These are phyloP conservation scores for Coemansia aciculifera DNA, from an alignment of 192 early-diverging fungal genomes.

Conservation along the genomic window DNA sequence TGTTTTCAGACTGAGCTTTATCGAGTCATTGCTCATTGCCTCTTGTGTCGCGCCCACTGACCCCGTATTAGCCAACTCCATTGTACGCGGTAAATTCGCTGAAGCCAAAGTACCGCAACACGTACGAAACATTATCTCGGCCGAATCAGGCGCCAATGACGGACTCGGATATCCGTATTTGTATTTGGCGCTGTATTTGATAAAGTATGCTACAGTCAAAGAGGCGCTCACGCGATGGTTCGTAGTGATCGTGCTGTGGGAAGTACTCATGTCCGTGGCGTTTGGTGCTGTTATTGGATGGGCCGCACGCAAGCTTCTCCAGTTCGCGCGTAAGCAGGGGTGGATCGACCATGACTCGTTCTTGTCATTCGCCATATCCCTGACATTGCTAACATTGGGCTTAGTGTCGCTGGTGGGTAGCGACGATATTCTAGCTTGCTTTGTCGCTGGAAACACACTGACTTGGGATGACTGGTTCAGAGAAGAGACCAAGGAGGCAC, in stretches of 20 bases:
- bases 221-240: constrained; percentile 71
- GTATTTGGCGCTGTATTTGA: constrained; percentile 67
- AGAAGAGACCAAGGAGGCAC: constrained; percentile 72
- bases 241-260: constrained; percentile 67
- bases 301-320: constrained; percentile 63
- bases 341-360: constrained; percentile 86
- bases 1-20: constrained; percentile 53
- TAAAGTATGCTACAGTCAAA: constrained; percentile 43
- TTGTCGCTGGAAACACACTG: constrained; percentile 70
- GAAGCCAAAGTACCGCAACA: constrained; percentile 80
- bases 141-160: constrained; percentile 83
- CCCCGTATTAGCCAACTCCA: constrained; percentile 88
- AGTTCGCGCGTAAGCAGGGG: constrained; percentile 60
- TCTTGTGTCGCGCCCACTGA: constrained; percentile 87
- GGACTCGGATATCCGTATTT: constrained; percentile 79
- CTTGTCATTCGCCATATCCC: constrained; percentile 73
- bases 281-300: constrained; percentile 72
- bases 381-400: constrained; percentile 68
- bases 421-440: constrained; percentile 72
- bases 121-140: constrained; percentile 68
- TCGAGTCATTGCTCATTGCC: constrained; percentile 73
- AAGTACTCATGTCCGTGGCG: constrained; percentile 67
- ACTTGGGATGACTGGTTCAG: constrained; percentile 91
- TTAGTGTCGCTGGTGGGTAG: constrained; percentile 66
- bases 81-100: constrained; percentile 87